phyloP scores from a whole-genome alignment of 169 alveolate genomes.

The Cryptosporidium felis region DNA sequence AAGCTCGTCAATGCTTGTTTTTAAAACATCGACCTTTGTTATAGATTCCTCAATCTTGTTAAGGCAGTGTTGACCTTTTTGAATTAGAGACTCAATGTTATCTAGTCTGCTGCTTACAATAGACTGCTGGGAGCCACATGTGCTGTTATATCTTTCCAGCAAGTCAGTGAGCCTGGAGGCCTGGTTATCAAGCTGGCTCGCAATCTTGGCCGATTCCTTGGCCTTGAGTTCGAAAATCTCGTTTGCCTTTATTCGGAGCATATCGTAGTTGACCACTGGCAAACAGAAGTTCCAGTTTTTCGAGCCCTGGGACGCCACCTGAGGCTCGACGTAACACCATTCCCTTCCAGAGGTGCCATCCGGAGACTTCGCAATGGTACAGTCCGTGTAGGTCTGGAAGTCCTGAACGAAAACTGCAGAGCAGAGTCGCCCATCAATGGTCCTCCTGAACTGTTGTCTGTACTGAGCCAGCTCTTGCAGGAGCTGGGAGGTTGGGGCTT shows the following conservation, averaged over 20 bases:
- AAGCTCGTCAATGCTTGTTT: conserved; percentile 76
- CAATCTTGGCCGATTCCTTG: conserved; percentile 65
- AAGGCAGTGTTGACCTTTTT: conserved; percentile 75
- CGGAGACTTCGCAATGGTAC: conserved; percentile 87
- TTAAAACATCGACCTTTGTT: conserved; percentile 78
- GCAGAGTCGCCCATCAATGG: conserved; percentile 88
- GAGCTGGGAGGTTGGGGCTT: conserved; percentile 65
- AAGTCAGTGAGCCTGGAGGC: conserved; percentile 62
- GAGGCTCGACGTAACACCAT: conserved; percentile 91
- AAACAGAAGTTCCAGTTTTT: conserved; percentile 89
- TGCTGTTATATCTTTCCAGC: conserved; percentile 51
- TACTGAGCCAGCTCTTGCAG: conserved; percentile 82
- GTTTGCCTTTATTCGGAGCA: conserved; percentile 82
- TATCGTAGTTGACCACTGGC: conserved; percentile 82
- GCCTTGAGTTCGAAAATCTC: conserved; percentile 56
- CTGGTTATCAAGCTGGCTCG: conserved; percentile 58
- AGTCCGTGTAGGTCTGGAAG: conserved; percentile 88
- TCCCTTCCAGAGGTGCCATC: conserved; percentile 89
- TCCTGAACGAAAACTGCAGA: conserved; percentile 89
- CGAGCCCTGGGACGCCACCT: conserved; percentile 86
- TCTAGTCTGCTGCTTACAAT: conserved; percentile 67
- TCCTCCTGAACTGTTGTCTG: conserved; percentile 83
- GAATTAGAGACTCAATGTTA: conserved; percentile 60
- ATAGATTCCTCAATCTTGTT: conserved; percentile 76
- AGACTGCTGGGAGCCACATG: conserved; percentile 69